These are phyloP conservation scores for Mycena polygramma DNA, from an alignment of 768 basidiomycete genomes.

Conservation along the genomic window DNA sequence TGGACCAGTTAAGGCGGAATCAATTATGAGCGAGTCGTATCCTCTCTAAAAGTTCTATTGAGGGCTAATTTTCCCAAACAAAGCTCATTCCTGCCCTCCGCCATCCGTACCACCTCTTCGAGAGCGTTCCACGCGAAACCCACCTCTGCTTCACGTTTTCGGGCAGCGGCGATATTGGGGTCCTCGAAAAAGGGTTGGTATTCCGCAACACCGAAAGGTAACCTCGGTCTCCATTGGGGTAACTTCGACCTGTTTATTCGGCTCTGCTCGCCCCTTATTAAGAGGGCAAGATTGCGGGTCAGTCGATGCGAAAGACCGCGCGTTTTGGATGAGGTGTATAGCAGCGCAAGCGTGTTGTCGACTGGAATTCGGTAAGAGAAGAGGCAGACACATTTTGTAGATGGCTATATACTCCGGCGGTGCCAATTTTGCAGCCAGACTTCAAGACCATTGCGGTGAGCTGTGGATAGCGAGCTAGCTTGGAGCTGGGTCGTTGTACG, in stretches of 20 bases:
- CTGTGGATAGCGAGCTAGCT: slow-evolving; percentile 37
- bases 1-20: too few species aligned
- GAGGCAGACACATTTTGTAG: neutral
- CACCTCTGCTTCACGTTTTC: slow-evolving; percentile 38
- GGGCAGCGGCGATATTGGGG: slow-evolving; percentile 33
- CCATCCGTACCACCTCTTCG: slow-evolving; percentile 68
- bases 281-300: slow-evolving; percentile 67
- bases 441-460: slow-evolving; percentile 49
- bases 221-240: slow-evolving; percentile 55
- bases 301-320: slow-evolving; percentile 73
- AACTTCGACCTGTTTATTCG: slow-evolving; percentile 43
- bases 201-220: slow-evolving; percentile 34
- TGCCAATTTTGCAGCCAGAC: slow-evolving; percentile 69
- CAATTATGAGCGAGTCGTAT: too few species aligned
- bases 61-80: slow-evolving; percentile 61
- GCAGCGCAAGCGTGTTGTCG: slow-evolving; percentile 73
- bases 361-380: slow-evolving; percentile 53
- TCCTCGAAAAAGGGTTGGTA: slow-evolving; percentile 35
- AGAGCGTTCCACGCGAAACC: slow-evolving; percentile 56
- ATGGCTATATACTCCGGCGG: slow-evolving; percentile 55
- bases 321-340: slow-evolving; percentile 72
- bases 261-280: slow-evolving; percentile 52
- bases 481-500: slow-evolving; percentile 57
- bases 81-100: slow-evolving; percentile 66
- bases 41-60: neutral